A percentile compares a stretch with the other conserved stretches of the same genome.
phyloP scores from a whole-genome alignment of 164 flowering plant genomes.

The Saururus chinensis region DNA sequence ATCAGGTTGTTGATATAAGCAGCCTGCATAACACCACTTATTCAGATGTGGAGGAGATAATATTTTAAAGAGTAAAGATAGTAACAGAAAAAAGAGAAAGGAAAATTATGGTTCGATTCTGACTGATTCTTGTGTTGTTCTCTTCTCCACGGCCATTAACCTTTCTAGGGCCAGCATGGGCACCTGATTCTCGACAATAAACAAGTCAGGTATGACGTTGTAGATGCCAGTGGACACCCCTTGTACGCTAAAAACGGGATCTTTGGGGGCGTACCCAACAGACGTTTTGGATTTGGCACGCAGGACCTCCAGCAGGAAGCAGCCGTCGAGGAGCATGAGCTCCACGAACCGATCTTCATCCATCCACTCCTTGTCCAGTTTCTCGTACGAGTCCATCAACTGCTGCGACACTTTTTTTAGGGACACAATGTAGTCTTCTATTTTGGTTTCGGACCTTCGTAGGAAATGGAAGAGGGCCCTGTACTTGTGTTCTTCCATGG shows the following conservation, averaged over 20 bases:
- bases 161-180: conserved; percentile 6
- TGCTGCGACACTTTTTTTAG: not conserved
- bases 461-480: conserved; percentile 9
- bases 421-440: not conserved
- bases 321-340: conserved; percentile 9
- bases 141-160: conserved; percentile 2
- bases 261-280: conserved; percentile 2
- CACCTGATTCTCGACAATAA: conserved; percentile 11
- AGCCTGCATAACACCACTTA: not conserved
- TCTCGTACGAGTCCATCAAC: conserved; percentile 4
- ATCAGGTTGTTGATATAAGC: conserved; percentile 4
- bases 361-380: not conserved
- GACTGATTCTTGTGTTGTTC: not conserved
- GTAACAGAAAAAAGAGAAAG: not conserved
- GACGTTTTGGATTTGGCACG: not conserved
- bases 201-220: conserved; percentile 1
- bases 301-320: conserved; percentile 10
- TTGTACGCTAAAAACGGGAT: conserved; percentile 5
- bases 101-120: not conserved
- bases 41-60: not conserved
- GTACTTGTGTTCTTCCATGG: conserved; percentile 12
- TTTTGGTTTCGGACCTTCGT: not conserved
- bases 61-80: not conserved
- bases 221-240: conserved; percentile 1
- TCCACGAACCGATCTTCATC: conserved; percentile 7